phyloP scores from a whole-genome alignment of 371 early-diverging fungal genomes.

The Rhizopus sp. region DNA sequence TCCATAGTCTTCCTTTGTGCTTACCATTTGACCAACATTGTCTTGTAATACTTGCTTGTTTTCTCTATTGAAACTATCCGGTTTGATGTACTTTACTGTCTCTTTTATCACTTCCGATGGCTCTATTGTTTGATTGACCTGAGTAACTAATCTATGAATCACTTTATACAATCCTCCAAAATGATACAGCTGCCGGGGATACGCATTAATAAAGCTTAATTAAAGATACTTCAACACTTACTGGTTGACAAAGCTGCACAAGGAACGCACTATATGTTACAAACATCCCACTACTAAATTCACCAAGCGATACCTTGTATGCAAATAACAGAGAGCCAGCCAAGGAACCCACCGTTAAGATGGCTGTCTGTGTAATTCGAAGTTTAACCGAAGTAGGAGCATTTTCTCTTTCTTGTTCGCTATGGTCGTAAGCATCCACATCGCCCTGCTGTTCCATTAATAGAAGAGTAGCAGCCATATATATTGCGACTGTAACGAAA shows the following conservation, averaged over 20 bases:
- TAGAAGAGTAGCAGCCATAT: slow-evolving; percentile 75
- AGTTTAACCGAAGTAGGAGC: background rate
- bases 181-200: background rate
- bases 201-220: background rate
- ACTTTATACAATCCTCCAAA: background rate
- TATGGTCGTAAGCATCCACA: too few species aligned
- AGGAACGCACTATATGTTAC: background rate
- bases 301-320: slow-evolving; percentile 1
- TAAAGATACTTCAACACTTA: background rate
- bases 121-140: background rate
- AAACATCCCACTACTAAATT: background rate
- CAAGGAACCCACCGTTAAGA: background rate
- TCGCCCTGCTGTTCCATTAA: slow-evolving; percentile 66
- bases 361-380: background rate
- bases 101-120: background rate
- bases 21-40: background rate
- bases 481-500: slow-evolving; percentile 80
- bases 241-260: background rate
- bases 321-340: background rate
- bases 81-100: background rate
- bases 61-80: too few species aligned
- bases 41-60: too few species aligned
- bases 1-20: background rate
- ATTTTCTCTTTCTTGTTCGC: background rate
- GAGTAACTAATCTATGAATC: background rate